A percentile compares a stretch with the other conserved stretches of the same genome.
phyloP scores from a whole-genome alignment of 1,284 basidiomycete genomes.

The Stereum hirsutum region DNA sequence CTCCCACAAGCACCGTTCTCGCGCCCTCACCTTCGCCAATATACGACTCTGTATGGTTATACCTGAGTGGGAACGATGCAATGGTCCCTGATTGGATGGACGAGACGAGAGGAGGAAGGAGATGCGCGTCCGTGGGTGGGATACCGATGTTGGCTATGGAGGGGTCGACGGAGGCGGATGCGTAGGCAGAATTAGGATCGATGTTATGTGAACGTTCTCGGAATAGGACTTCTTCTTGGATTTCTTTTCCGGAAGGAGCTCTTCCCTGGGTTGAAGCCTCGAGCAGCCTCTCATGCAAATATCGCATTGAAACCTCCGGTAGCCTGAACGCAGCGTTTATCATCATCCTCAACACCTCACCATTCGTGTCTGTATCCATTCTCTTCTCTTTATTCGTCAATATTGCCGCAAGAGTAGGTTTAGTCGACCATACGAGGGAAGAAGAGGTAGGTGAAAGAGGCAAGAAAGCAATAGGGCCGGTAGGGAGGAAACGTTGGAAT shows the following conservation, averaged over 20 bases:
- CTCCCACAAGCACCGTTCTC: constrained; percentile 87
- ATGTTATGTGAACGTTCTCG: constrained; percentile 62
- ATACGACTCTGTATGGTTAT: constrained; percentile 86
- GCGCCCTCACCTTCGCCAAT: constrained; percentile 58
- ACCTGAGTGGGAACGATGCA: constrained; percentile 86
- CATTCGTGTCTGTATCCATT: no score
- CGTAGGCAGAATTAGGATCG: constrained; percentile 50
- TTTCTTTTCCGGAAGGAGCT: constrained; percentile 33
- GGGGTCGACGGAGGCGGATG: constrained; percentile 30
- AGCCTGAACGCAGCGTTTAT: constrained; percentile 91
- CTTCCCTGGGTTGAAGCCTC: constrained; percentile 36
- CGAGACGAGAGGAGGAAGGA: constrained; percentile 69
- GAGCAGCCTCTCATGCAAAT: constrained; percentile 57
- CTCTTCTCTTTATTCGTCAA: no score
- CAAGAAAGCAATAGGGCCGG: constrained; percentile 92
- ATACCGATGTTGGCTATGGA: constrained; percentile 31
- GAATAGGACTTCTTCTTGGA: constrained; percentile 56
- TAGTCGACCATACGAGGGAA: constrained; percentile 95
- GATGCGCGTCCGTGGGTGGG: constrained; percentile 51
- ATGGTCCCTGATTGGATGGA: constrained; percentile 69
- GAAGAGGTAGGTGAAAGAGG: constrained; percentile 73
- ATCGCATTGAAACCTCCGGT: constrained; percentile 66
- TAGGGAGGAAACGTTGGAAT: constrained; percentile 93
- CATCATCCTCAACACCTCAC: constrained; percentile 61
- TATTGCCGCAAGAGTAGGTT: constrained; percentile 66